phyloP scores from a whole-genome alignment of 2,329 filamentous ascomycete genomes.

The Chaetomium globosum region DNA sequence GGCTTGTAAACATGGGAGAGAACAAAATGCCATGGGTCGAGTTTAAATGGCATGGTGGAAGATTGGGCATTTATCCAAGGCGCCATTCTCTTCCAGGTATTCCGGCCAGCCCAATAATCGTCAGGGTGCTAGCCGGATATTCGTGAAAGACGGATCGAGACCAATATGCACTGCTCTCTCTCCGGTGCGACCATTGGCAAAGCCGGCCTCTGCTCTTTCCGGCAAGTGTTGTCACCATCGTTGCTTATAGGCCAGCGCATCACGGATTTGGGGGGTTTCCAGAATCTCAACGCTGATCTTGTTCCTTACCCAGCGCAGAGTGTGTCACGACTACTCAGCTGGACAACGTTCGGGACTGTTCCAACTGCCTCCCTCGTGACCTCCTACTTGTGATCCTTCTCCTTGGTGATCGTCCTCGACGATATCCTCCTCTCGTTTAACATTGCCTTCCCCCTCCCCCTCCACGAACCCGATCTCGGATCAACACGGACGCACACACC shows the following conservation, averaged over 20 bases:
- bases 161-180: conserved; percentile 33
- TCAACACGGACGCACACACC: neutral
- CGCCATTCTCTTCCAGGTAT: conserved; percentile 35
- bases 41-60: conserved; percentile 25
- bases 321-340: neutral
- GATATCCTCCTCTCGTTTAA: too few relatives aligned
- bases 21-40: conserved; percentile 22
- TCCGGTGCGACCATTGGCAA: conserved; percentile 20
- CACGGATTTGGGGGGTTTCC: conserved; percentile 3
- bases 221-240: conserved; percentile 32
- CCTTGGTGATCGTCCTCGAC: too few relatives aligned
- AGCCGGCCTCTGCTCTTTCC: conserved; percentile 25
- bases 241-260: conserved; percentile 20
- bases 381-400: too few relatives aligned
- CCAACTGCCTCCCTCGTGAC: neutral
- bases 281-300: neutral
- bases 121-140: conserved; percentile 24
- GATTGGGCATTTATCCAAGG: conserved; percentile 35
- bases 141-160: conserved; percentile 26
- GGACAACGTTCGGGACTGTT: neutral
- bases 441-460: neutral
- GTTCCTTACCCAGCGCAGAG: neutral
- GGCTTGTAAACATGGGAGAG: neutral
- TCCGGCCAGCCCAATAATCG: conserved; percentile 26
- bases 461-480: neutral